phyloP scores from a whole-genome alignment of 345 rosid species.

The Melastoma malabathricum region DNA sequence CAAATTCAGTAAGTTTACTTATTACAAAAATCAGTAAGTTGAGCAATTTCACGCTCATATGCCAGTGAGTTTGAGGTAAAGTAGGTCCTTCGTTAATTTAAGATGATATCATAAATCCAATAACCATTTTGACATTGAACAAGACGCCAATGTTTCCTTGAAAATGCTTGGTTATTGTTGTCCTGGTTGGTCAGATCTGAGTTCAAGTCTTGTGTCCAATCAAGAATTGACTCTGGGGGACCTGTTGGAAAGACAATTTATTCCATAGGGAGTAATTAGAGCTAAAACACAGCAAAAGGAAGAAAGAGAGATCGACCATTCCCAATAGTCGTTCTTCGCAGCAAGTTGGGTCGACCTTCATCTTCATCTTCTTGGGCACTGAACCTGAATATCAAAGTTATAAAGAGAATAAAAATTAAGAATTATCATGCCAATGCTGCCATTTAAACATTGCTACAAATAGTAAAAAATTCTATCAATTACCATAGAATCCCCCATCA shows the following conservation, averaged over 20 bases:
- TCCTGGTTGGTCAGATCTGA: conserved; percentile 61
- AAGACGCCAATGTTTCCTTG: conserved; percentile 97
- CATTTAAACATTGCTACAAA: neutral
- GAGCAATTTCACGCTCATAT: neutral
- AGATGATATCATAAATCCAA: conserved; percentile 8
- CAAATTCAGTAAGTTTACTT: neutral
- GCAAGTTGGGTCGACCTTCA: conserved; percentile 35
- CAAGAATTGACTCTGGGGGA: conserved; percentile 67
- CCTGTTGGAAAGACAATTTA: conserved; percentile 37
- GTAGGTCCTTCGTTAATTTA: conserved; percentile 2
- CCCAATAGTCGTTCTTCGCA: conserved; percentile 89
- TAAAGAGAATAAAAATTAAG: neutral
- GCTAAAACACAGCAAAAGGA: conserved; percentile 1
- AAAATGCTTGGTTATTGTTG: conserved; percentile 77
- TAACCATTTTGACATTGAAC: conserved; percentile 99
- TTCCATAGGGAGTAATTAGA: conserved; percentile 1
- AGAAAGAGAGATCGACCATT: conserved; percentile 38
- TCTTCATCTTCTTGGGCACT: conserved; percentile 92
- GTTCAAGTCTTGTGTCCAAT: conserved; percentile 85
- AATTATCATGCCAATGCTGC: neutral
- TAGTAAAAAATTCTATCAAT: too few species aligned
- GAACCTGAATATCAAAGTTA: conserved; percentile 30
- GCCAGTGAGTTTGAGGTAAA: neutral
- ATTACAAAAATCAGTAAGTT: neutral
- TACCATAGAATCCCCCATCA: too few species aligned